phyloP scores from a whole-genome alignment of 495 filamentous ascomycete genomes.

The Neurospora africana region DNA sequence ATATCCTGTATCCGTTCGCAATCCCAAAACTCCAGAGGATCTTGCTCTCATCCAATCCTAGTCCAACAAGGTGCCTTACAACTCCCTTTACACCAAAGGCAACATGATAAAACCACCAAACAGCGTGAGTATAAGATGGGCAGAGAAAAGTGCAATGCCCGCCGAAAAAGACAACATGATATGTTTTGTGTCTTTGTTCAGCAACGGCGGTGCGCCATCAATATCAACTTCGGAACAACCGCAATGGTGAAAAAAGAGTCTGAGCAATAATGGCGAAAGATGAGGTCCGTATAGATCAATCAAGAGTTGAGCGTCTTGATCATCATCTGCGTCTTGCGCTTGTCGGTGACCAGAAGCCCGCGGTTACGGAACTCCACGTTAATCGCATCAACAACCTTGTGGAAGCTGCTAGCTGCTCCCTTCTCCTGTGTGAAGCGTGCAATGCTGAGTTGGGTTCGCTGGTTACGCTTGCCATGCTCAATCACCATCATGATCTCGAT shows the following conservation, averaged over 20 bases:
- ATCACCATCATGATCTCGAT: conserved; percentile 76
- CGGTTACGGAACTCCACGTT: conserved; percentile 46
- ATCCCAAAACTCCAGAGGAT: not conserved
- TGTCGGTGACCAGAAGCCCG: conserved; percentile 58
- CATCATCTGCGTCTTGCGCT: conserved; percentile 59
- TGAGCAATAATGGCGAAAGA: not conserved
- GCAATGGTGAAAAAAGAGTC: not conserved
- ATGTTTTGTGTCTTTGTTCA: not conserved
- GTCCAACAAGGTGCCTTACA: not conserved
- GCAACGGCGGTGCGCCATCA: not conserved
- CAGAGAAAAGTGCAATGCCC: not conserved
- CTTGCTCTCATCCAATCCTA: not conserved
- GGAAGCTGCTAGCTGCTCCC: conserved; percentile 77
- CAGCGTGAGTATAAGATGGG: not conserved
- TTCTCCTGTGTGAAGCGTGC: conserved; percentile 78
- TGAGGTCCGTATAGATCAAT: not conserved
- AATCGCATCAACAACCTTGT: conserved; percentile 68
- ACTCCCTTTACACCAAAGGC: not conserved
- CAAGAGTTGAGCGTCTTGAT: conserved; percentile 42
- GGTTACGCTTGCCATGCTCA: conserved; percentile 49
- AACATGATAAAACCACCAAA: not conserved
- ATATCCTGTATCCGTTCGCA: not conserved
- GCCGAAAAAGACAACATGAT: not conserved
- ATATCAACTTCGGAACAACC: not conserved
- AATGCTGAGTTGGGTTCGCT: conserved; percentile 55